Percentiles rank a stretch among this genome's conserved stretches.
Evolutionary conservation across 2,329 filamentous ascomycete species (phyloP).

Genomic region (Byssoonygena ceratinophila): DNA sequence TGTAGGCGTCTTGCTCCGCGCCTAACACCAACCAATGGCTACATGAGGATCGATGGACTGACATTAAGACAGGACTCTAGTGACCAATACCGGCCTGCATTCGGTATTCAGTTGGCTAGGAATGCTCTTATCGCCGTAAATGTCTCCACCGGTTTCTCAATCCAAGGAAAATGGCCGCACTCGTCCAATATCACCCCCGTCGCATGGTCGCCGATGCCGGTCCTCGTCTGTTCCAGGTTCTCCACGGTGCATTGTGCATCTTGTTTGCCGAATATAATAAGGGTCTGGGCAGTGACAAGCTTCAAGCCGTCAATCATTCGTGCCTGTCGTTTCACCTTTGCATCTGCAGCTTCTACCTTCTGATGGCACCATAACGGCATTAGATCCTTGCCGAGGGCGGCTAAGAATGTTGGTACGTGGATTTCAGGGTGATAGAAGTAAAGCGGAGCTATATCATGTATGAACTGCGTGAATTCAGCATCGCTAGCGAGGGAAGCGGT

Average conservation of each 20-base stretch:
- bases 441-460: constrained; percentile 18
- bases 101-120: too few species aligned
- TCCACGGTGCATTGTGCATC: constrained; percentile 20
- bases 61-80: too few species aligned
- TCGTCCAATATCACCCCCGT: constrained; percentile 16
- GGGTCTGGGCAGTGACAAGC: constrained; percentile 20
- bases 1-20: too few species aligned
- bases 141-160: constrained; percentile 19
- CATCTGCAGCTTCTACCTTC: constrained; percentile 13
- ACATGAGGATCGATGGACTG: too few species aligned
- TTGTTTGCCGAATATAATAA: constrained; percentile 22
- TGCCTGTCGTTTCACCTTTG: constrained; percentile 8
- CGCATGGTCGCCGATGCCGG: constrained; percentile 14
- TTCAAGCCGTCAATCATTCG: constrained; percentile 19
- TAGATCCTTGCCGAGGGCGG: constrained; percentile 14
- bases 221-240: constrained; percentile 18
- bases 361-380: constrained; percentile 17
- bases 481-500: constrained; percentile 13
- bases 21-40: too few species aligned
- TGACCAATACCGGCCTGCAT: too few species aligned
- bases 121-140: constrained; percentile 11
- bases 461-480: constrained; percentile 16
- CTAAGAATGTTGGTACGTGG: constrained; percentile 14
- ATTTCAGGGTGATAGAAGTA: constrained; percentile 21
- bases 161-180: constrained; percentile 25